Conservation (phyloP, 495 filamentous ascomycete species). For the Bacidia rubella region DNA sequence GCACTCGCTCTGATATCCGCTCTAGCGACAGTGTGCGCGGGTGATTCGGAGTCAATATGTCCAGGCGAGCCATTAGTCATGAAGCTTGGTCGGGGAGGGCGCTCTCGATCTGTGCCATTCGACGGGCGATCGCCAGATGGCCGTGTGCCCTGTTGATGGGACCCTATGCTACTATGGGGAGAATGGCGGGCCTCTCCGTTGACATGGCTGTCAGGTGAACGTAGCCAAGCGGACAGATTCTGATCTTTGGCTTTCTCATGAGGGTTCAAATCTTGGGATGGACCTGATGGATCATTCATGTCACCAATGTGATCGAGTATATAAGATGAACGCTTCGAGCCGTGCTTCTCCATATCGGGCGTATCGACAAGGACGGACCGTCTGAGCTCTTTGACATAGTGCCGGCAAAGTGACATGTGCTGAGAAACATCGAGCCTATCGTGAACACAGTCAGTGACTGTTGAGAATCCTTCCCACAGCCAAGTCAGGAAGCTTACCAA, state of each 20-base stretch:
- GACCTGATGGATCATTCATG: conserved; percentile 44
- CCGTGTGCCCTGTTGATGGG: conserved; percentile 27
- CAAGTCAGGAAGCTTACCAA: conserved; percentile 46
- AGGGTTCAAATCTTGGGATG: conserved; percentile 33
- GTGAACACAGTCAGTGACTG: background rate
- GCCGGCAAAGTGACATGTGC: conserved; percentile 93
- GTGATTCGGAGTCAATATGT: conserved; percentile 58
- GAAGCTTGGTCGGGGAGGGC: conserved; percentile 55
- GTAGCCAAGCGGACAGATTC: conserved; percentile 76
- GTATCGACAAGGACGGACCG: conserved; percentile 87
- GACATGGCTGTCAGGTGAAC: conserved; percentile 49
- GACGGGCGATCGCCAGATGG: conserved; percentile 23
- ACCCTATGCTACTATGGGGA: conserved; percentile 52
- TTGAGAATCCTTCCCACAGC: background rate
- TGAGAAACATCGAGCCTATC: conserved; percentile 95
- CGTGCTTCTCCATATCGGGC: conserved; percentile 70
- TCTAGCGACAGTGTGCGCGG: conserved; percentile 68
- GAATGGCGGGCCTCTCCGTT: conserved; percentile 36
- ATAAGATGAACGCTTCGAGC: conserved; percentile 71
- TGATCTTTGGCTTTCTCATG: conserved; percentile 61
- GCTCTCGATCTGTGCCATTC: conserved; percentile 31
- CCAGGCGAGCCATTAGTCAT: conserved; percentile 33
- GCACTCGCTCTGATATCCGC: conserved; percentile 83
- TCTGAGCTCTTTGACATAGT: conserved; percentile 92
- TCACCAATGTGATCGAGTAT: conserved; percentile 61